Base-by-base conservation (phyloP, 805 yeast species). In the Kluyveromyces siamensis region DNA sequence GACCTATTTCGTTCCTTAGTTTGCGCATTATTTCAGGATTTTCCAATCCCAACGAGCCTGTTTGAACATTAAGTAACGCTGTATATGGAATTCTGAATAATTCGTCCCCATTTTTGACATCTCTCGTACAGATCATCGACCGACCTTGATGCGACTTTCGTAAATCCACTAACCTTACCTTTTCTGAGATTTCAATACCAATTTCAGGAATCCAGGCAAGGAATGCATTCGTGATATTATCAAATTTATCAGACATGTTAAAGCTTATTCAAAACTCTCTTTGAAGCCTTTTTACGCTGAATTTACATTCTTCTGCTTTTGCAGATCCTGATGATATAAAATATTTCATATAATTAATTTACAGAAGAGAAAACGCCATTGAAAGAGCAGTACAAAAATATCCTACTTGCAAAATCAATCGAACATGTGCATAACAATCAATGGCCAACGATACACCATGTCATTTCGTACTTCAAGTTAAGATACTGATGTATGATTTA, bases 1-100 rank as follows among this genome's bases (percentile, higher is more conserved):
- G 84, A 45, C 74, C 75, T 45, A 61, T 44, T 1, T 62, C 59
- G 2, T 68, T 65, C 43, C 82, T 58, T 1, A 70, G 55, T 40
- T 59, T 60, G 1, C 62, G 70, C 35, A 58, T 56, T 9, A 65
- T 18, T 21, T 42, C 37, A 52, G 70, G 36, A 63, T 68, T 6
- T 66, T 71, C 36, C 53, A 58, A 14, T 70, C 63, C 10, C 17
- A 83, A 62, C 1, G 76, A 62, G 27, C 83, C 76, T 9, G 81
- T 83, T 16, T 74, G 76, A n/a, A 81, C 72, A 55, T 82, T 80
- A 45, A 91, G 57, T 7, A 84, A 63, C 0, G 76, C 64, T 1
- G 62, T 58, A 48, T 86, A 68, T 0, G 96, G 91, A 27, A 93
- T 74, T 38, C 76, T 72, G 63, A 90, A 87, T 16, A 91, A 65